Evolutionary conservation across 805 yeast species (phyloP), one percentile per base, ranked within the genome.

Genomic region (Metschnikowia chrysomelidarum): DNA sequence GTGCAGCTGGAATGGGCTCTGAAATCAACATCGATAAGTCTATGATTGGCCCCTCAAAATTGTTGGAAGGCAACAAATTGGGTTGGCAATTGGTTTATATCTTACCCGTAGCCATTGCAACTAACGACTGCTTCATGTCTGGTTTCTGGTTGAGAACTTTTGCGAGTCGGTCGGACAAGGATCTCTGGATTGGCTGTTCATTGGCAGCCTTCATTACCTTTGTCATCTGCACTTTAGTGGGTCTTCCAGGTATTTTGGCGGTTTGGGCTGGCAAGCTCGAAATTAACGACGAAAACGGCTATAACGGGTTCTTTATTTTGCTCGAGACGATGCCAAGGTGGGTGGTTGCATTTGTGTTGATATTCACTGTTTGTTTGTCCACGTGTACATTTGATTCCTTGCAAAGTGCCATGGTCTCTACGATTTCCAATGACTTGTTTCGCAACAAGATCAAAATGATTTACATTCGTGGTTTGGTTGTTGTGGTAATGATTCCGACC

Each of bases 101-200:
- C 44, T 67, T 89, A 46, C 75, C 82, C 6, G 82, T 89, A 20
- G 96, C 97, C 18, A 84, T 89, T 53, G 74, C 87, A 38, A 85
- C 96, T 21, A 89, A 89, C 53, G 96, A 87, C 56, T 78, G 89
- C 56, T 89, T 89, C 61, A 65, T 89, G 71, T 76, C 95, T 20
- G 96, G 96, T 0, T 88, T 89, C 58, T 89, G 98, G 98, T 65
- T 89, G 42, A 72, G 98, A 53, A 86, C 98, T 1, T 89, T 89
- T 67, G 95, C 98, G 5, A 81, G 95, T 5, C 77, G 76, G 45
- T 66, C 87, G 7, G 78, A 88, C 60, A 75, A 69, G 46, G 96
- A 88, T 53, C 70, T 89, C 50, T 58, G 74, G 58, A 74, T 86
- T 46, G 94, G 93, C 17, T 76, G 88, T 35, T 69, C 80, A 3